A percentile compares a stretch with the other conserved stretches of the same genome.
Evolutionary conservation across 192 early-diverging fungal species (phyloP).

Genomic region (Gonapodya prolifera): DNA sequence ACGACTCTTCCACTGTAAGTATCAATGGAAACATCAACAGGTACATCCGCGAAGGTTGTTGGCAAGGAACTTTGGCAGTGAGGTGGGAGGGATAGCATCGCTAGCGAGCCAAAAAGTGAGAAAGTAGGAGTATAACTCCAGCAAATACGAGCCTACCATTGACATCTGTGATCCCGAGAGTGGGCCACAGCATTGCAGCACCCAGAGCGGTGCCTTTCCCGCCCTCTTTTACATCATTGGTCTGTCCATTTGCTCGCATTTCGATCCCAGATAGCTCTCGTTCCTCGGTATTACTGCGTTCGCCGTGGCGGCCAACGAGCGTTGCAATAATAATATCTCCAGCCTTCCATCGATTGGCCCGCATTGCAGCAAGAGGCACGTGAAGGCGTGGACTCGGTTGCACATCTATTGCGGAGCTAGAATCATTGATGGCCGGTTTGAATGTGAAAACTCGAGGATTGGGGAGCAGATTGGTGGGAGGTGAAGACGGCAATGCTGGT

Average conservation of each 20-base stretch:
- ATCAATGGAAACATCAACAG: background rate
- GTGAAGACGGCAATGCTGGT: background rate
- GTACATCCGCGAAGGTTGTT: background rate
- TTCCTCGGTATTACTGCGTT: background rate
- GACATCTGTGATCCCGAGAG: background rate
- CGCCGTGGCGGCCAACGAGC: background rate
- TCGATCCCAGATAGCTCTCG: background rate
- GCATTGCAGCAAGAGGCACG: background rate
- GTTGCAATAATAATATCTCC: background rate
- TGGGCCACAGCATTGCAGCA: background rate
- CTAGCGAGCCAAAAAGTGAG: too few relatives aligned
- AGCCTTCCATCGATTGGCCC: background rate
- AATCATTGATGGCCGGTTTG: background rate
- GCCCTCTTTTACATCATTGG: too few relatives aligned
- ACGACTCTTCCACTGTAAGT: background rate
- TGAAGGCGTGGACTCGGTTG: background rate
- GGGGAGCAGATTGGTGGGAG: background rate
- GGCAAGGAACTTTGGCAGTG: background rate
- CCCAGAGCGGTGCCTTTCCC: background rate
- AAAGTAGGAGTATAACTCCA: background rate
- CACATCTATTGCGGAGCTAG: background rate
- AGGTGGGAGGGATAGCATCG: background rate
- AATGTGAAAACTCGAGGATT: background rate
- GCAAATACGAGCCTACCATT: background rate
- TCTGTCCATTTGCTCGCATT: background rate